Percentiles rank a stretch among this genome's conserved stretches.
These are phyloP conservation scores for Pulveroboletus sp. DNA, from an alignment of 1,284 basidiomycete species.

Conservation along the genomic window DNA sequence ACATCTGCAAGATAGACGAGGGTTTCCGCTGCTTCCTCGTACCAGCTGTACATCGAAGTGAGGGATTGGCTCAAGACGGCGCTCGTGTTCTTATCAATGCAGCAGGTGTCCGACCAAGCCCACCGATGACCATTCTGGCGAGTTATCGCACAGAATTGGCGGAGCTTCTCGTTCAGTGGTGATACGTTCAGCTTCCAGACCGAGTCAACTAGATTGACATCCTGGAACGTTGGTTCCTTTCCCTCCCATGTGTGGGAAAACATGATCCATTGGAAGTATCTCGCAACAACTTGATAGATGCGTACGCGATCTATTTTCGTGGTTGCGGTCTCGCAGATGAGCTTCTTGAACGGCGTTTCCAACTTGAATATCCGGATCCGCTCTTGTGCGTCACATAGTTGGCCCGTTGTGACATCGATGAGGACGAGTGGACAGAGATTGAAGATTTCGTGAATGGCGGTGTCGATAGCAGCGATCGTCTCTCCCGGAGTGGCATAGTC, in stretches of 20 bases:
- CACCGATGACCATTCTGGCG: neutral
- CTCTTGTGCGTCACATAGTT: conserved; percentile 1
- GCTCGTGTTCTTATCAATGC: conserved; percentile 6
- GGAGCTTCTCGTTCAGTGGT: conserved; percentile 8
- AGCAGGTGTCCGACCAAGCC: conserved; percentile 5
- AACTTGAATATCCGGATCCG: conserved; percentile 9
- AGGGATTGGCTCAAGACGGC: conserved; percentile 5
- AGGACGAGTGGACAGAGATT: conserved; percentile 6
- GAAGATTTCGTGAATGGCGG: neutral
- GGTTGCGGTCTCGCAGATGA: conserved; percentile 1
- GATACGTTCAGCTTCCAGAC: conserved; percentile 7
- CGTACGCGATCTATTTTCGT: neutral
- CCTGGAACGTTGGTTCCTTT: conserved; percentile 16
- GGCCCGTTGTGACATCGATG: conserved; percentile 9
- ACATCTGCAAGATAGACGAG: conserved; percentile 3
- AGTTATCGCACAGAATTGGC: conserved; percentile 5
- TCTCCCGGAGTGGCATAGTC: neutral
- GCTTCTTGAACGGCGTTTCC: conserved; percentile 1
- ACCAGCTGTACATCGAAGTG: conserved; percentile 17
- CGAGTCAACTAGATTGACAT: conserved; percentile 2
- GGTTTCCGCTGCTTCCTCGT: neutral
- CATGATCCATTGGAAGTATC: conserved; percentile 20
- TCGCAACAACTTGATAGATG: neutral
- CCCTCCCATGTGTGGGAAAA: conserved; percentile 24
- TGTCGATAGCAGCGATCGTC: neutral